Percentiles rank a stretch among this genome's conserved stretches.
phyloP scores from a whole-genome alignment of 1,139 yeast species.

The Taphrina deformans region DNA sequence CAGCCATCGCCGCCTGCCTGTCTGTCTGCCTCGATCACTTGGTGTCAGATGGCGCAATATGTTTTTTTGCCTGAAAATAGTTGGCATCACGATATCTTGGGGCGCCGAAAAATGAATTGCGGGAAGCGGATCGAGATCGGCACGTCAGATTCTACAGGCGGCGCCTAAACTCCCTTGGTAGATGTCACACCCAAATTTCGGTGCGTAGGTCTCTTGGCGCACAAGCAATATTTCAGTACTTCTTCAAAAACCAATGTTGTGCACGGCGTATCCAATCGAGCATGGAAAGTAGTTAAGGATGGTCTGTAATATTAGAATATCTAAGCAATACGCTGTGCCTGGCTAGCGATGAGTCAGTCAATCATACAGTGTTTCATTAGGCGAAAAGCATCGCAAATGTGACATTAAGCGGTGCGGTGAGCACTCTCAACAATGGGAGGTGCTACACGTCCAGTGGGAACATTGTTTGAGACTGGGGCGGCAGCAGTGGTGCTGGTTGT shows the following conservation, averaged over 20 bases:
- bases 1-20: background rate
- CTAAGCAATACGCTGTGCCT: background rate
- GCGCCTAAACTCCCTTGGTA: background rate
- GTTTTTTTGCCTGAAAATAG: background rate
- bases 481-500: background rate
- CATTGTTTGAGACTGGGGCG: background rate
- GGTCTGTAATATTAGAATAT: background rate
- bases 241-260: too few relatives aligned
- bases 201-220: too few relatives aligned
- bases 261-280: too few relatives aligned
- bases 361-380: too few relatives aligned
- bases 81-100: background rate
- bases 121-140: background rate
- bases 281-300: too few relatives aligned
- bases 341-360: background rate
- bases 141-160: too few relatives aligned
- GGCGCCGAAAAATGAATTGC: background rate
- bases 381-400: too few relatives aligned
- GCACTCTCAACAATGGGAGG: constrained; percentile 10
- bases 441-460: background rate
- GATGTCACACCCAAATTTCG: background rate
- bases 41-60: background rate
- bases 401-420: background rate
- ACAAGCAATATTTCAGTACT: too few relatives aligned
- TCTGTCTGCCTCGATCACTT: too few relatives aligned